Evolutionary conservation across 331 rosid species (phyloP).

Genomic region (Acacia concinna): DNA sequence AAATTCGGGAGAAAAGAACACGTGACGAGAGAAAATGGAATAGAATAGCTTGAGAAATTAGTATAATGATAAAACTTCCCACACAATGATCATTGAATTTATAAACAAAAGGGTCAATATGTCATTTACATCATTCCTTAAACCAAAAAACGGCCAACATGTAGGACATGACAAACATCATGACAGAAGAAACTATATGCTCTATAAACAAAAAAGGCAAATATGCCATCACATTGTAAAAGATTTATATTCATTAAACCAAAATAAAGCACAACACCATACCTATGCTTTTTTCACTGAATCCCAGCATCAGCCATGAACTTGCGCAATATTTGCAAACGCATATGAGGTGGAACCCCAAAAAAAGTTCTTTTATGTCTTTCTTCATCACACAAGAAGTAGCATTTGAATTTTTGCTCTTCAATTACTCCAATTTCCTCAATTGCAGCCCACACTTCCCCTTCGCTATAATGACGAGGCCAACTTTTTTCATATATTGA

Average conservation of each 20-base stretch:
- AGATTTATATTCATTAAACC: background rate
- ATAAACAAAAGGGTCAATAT: background rate
- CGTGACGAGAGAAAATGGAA: no score
- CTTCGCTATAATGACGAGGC: background rate
- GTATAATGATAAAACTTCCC: background rate
- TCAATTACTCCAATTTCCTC: background rate
- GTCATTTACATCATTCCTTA: background rate
- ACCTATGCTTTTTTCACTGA: background rate
- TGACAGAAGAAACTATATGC: background rate
- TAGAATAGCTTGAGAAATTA: no score
- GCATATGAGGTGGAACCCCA: background rate
- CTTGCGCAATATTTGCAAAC: background rate
- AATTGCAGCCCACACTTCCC: background rate
- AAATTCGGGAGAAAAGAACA: no score
- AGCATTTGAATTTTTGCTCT: background rate
- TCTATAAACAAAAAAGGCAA: background rate
- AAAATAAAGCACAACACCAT: background rate
- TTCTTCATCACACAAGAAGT: background rate
- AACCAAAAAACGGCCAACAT: background rate
- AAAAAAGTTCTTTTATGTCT: background rate
- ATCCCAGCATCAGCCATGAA: background rate
- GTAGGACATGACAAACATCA: no score
- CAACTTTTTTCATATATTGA: background rate
- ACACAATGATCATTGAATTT: background rate
- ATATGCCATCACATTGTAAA: background rate